Evolutionary conservation across 805 yeast genomes (phyloP).

Genomic region (Wickerhamomyces ciferrii): DNA sequence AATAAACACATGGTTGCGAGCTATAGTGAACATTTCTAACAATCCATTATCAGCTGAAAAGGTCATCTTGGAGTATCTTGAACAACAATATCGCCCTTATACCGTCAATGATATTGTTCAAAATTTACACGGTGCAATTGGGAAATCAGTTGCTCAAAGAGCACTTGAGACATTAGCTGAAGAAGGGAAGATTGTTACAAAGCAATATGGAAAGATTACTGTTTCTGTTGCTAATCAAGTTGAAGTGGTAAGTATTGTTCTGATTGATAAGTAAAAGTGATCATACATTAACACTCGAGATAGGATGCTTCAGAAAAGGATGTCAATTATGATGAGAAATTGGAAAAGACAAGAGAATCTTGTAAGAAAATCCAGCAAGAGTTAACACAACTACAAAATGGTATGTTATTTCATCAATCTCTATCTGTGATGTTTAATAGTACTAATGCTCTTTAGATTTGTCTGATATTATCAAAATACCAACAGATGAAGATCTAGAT

Average conservation of each 20-base stretch:
- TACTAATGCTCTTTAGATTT: slow-evolving; percentile 1
- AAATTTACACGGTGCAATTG: slow-evolving; percentile 36
- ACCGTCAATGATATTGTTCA: slow-evolving; percentile 39
- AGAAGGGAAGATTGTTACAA: slow-evolving; percentile 29
- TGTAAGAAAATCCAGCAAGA: background rate
- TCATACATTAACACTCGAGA: too few relatives aligned
- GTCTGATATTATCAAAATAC: slow-evolving; percentile 7
- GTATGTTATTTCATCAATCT: background rate
- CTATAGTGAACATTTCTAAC: too few relatives aligned
- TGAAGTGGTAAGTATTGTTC: slow-evolving; percentile 9
- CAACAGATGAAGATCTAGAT: slow-evolving; percentile 10
- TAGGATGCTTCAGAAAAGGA: background rate
- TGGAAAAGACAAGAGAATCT: background rate
- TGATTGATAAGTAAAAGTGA: too few relatives aligned
- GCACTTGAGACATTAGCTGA: slow-evolving; percentile 31
- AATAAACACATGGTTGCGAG: too few relatives aligned
- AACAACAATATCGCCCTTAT: slow-evolving; percentile 41
- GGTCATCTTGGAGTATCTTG: slow-evolving; percentile 31
- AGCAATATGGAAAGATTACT: slow-evolving; percentile 37
- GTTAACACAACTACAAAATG: slow-evolving; percentile 1
- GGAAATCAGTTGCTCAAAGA: slow-evolving; percentile 28
- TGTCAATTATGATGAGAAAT: background rate
- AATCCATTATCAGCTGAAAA: slow-evolving; percentile 24
- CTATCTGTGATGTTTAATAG: background rate
- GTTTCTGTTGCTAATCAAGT: slow-evolving; percentile 38